phyloP scores from a whole-genome alignment of 495 filamentous ascomycete genomes.

The Neurospora sp. region DNA sequence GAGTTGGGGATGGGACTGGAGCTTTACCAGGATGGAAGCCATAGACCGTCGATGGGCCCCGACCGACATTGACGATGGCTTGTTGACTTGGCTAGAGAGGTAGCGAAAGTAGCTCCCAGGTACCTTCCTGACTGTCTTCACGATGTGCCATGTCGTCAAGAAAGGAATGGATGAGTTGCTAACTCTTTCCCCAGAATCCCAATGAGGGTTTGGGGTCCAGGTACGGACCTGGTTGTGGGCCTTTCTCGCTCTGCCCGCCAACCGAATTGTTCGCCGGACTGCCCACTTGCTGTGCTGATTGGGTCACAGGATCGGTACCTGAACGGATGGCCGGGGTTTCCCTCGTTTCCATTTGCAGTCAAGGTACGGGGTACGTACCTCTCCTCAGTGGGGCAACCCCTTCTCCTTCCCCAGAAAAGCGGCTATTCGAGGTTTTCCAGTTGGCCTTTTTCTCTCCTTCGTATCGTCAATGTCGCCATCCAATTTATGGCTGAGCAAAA shows the following conservation, averaged over 20 bases:
- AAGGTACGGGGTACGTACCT: not conserved
- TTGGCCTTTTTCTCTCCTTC: not conserved
- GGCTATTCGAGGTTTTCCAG: conserved; percentile 25
- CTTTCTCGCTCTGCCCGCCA: not conserved
- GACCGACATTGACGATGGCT: not conserved
- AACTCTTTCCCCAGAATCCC: not conserved
- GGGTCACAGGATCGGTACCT: conserved; percentile 26
- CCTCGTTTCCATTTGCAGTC: conserved; percentile 4
- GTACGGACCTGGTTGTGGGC: not conserved
- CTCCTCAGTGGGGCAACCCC: conserved; percentile 2
- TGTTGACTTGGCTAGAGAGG: not conserved
- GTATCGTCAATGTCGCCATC: not conserved
- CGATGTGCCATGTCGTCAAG: not conserved
- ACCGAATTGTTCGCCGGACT: not conserved
- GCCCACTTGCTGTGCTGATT: conserved; percentile 17
- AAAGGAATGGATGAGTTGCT: not conserved
- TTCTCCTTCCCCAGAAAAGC: conserved; percentile 3
- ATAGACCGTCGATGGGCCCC: not conserved
- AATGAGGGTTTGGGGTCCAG: not conserved
- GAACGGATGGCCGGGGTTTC: conserved; percentile 10
- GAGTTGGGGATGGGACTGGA: not conserved
- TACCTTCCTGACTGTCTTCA: not conserved
- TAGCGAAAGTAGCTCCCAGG: not conserved
- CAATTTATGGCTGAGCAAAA: not conserved
- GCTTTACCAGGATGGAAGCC: not conserved